Base-by-base conservation (phyloP, 2,329 filamentous ascomycete species). In the Herpotrichia juniperi region DNA sequence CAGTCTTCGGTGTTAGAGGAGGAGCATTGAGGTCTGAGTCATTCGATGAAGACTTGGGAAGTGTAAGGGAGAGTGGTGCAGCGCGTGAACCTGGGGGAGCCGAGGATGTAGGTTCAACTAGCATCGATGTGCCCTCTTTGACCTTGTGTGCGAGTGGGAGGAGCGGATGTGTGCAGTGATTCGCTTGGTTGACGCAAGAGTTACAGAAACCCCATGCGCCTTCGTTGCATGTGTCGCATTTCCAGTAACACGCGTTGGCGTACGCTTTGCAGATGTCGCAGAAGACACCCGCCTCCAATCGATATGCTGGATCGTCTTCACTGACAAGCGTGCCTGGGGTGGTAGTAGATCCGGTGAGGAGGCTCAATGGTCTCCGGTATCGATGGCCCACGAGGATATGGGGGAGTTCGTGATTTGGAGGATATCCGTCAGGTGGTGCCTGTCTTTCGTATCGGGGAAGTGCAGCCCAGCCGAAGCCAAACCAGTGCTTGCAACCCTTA, bases 131-230 rank as follows among this genome's bases (percentile, higher is more conserved):
- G 22, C 49, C 57, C 48, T 67, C 54, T 58, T 57, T 67, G 42
- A 53, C 60, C 52, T 83, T 79, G 59, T 91, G 88, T 1, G 87
- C 84, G 39, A 96, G 78, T 0, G 93, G 91, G 0, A 96, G 78
- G 0, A 97, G 79, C 6, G 89, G 81, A 67, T 97, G 93, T 0
- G 87, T 89, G 74, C 93, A 97, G 53, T 87, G 89, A 53, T 82
- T 82, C 14, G 91, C 92, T 70, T 88, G 86, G 53, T 93, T 93
- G 25, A 96, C 91, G 60, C 93, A 97, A 54, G 82, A 78, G 63
- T 93, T 91, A 75, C 93, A 97, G 69, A 91, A 97, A 0, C 93
- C 93, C 93, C 93, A 97, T 67, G 96, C 93, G 4, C 91, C 93
- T 56, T 94, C 87, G 63, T 96, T 96, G 75, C 93, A 97, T 22